phyloP scores from a whole-genome alignment of 257 asterid species.

The Rauvolfia tetraphylla region DNA sequence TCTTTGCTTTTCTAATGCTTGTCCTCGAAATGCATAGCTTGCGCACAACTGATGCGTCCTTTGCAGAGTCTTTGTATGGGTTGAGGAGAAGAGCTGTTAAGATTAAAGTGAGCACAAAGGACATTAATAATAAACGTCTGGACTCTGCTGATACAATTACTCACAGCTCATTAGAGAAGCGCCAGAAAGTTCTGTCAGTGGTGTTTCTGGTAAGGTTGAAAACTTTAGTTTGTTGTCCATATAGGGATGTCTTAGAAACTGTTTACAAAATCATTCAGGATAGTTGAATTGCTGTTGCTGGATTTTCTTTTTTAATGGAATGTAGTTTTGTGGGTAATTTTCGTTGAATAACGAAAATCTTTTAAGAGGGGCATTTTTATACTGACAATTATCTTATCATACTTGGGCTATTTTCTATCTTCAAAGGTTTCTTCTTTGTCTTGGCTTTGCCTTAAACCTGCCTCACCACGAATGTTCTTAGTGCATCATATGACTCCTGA shows the following conservation, averaged over 20 bases:
- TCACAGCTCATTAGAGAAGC: constrained; percentile 65
- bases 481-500: constrained; percentile 4
- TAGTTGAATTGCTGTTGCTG: not conserved
- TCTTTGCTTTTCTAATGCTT: constrained; percentile 83
- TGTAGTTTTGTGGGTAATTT: not conserved
- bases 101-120: constrained; percentile 39
- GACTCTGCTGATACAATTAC: constrained; percentile 45
- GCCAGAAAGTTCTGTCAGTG: constrained; percentile 84
- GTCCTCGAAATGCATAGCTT: constrained; percentile 94
- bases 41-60: constrained; percentile 92
- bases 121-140: constrained; percentile 15
- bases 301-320: not conserved
- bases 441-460: not conserved
- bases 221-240: not conserved
- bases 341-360: not conserved
- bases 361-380: not conserved
- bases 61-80: constrained; percentile 92
- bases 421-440: not conserved
- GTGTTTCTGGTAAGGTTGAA: constrained; percentile 58
- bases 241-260: not conserved
- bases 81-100: constrained; percentile 77
- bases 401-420: not conserved
- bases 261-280: not conserved
- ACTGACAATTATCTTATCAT: not conserved
- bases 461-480: not conserved